phyloP scores from a whole-genome alignment of 306 rosid genomes.

The Quercus mongolica region DNA sequence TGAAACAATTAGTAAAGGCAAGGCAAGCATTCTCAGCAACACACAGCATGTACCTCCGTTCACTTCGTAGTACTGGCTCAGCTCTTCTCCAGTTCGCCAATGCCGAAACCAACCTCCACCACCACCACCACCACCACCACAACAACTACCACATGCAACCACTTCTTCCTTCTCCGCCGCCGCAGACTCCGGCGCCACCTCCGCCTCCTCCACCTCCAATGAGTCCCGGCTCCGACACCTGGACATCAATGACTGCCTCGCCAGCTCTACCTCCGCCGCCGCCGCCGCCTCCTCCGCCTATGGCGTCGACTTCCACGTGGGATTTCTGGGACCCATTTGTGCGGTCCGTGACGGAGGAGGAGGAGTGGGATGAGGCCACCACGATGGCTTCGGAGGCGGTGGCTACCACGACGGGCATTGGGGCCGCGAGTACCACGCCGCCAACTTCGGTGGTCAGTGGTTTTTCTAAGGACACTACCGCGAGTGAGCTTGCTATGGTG shows the following conservation, averaged over 20 bases:
- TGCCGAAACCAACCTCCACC: slow-evolving; percentile 54
- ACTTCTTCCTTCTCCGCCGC: slow-evolving; percentile 50
- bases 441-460: slow-evolving; percentile 60
- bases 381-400: slow-evolving; percentile 61
- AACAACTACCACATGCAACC: slow-evolving; percentile 45
- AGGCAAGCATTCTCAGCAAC: slow-evolving; percentile 71
- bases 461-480: slow-evolving; percentile 45
- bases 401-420: slow-evolving; percentile 25
- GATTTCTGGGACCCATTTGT: slow-evolving; percentile 98
- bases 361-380: slow-evolving; percentile 71
- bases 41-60: slow-evolving; percentile 75
- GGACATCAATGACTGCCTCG: slow-evolving; percentile 73
- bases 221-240: slow-evolving; percentile 75
- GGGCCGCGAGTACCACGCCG: slow-evolving; percentile 52
- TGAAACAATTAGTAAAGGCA: slow-evolving; percentile 74
- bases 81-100: slow-evolving; percentile 79
- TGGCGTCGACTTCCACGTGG: slow-evolving; percentile 63
- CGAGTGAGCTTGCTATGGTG: slow-evolving; percentile 82
- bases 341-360: slow-evolving; percentile 78
- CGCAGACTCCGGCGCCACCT: slow-evolving; percentile 43
- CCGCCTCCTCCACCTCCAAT: slow-evolving; percentile 58
- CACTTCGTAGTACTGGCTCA: slow-evolving; percentile 75
- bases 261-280: slow-evolving; percentile 51
- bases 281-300: slow-evolving; percentile 53
- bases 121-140: slow-evolving; percentile 37